Conservation (phyloP, 495 filamentous ascomycete genomes). For the Haplographium delicatum region DNA sequence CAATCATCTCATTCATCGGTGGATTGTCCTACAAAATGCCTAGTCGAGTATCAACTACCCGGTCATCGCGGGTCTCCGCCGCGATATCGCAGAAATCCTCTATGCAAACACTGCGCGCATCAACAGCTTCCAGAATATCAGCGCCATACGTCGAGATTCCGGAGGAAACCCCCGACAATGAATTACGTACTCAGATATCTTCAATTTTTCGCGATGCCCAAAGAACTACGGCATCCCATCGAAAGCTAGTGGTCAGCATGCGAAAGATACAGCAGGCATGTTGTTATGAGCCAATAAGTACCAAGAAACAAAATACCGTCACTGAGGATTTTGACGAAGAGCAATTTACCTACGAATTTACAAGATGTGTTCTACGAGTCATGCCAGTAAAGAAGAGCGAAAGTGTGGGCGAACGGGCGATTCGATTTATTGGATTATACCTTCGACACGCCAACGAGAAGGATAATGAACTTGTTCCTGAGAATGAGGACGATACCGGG, state of each 20-base stretch:
- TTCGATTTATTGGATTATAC: constrained; percentile 83
- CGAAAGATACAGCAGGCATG: constrained; percentile 86
- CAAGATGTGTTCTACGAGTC: constrained; percentile 72
- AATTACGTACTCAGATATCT: constrained; percentile 70
- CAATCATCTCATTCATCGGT: background rate
- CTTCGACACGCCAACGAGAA: constrained; percentile 79
- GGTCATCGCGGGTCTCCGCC: constrained; percentile 45
- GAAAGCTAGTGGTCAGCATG: constrained; percentile 80
- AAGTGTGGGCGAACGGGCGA: constrained; percentile 74
- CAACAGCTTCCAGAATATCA: constrained; percentile 35
- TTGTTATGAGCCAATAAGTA: constrained; percentile 65
- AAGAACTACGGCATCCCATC: constrained; percentile 76
- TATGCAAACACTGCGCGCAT: constrained; percentile 44
- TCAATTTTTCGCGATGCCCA: constrained; percentile 83
- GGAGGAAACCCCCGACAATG: constrained; percentile 64
- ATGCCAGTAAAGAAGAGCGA: constrained; percentile 91
- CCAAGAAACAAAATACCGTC: constrained; percentile 40
- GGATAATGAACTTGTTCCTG: constrained; percentile 51
- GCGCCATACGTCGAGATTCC: constrained; percentile 63
- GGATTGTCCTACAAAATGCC: constrained; percentile 49
- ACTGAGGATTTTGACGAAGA: constrained; percentile 65
- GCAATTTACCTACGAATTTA: constrained; percentile 82
- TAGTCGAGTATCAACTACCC: constrained; percentile 45
- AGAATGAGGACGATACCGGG: constrained; percentile 51
- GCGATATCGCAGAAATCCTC: constrained; percentile 54